Evolutionary conservation across 2,329 filamentous ascomycete genomes (phyloP), one percentile per base, ranked within the genome.

Genomic region (Ophiostoma ulmi): DNA sequence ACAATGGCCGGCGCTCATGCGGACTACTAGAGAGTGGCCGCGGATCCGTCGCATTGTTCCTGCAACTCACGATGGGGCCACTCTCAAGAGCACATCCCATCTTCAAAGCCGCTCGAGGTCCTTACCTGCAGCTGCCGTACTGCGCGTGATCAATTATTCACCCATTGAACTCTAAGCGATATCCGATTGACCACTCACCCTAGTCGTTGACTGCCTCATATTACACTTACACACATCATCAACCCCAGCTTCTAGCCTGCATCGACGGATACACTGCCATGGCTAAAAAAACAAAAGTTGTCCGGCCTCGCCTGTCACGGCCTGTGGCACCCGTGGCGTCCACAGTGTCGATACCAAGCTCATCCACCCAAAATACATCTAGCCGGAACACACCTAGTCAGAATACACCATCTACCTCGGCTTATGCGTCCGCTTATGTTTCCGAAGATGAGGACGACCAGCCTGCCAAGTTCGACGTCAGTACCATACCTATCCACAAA

Each of bases 11-110:
- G 76, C 70, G 78, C 79, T 78, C 78, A 77, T 80, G 80, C 80
- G 83, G 81, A 80, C 73, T 83, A 83, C 74, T 87, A 85, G 82
- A 85, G 84, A 83, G 84, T 86, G 83, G 84, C 79, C 77, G 77
- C 70, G 80, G 78, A 76, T 75, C 80, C 78, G 79, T 78, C 78
- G 78, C 77, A 76, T 74, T 72, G 72, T 70, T 41, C 31, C 70
- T 70, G 77, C 76, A 76, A 76, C 80, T 82, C 80, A 80, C 81
- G 78, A 87, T 87, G 86, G 85, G 81, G 84, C 83, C 84, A 84
- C 83, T 83, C 83, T 85, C 83, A 78, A 58, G 69, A 70, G 65
- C 41, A 63, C 31, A 64, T 55, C 39, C 39, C 31, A 69, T 66
- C 70, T 31, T 26, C 20, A 8, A 39, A 67, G 31, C 5, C 64